Evolutionary conservation across 495 filamentous ascomycete species (phyloP).

Genomic region (Chaetomium fimeti): DNA sequence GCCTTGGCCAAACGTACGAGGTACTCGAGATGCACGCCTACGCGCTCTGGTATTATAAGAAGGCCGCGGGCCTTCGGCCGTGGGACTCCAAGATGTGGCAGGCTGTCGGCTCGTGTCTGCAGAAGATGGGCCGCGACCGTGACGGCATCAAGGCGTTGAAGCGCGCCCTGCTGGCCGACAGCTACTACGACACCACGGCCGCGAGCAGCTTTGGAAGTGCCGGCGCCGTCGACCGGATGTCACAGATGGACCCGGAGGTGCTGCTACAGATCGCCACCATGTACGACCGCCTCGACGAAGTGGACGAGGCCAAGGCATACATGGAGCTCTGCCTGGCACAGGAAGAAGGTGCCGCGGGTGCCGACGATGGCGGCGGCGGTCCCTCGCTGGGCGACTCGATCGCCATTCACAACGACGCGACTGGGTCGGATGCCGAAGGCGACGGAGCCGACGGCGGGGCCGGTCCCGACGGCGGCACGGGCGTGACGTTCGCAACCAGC

Average conservation of each 20-base stretch:
- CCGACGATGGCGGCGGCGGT: constrained; percentile 29
- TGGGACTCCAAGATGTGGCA: constrained; percentile 99
- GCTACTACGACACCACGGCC: constrained; percentile 64
- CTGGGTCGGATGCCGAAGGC: constrained; percentile 50
- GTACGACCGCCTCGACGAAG: constrained; percentile 74
- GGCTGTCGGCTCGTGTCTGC: constrained; percentile 86
- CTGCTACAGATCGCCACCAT: constrained; percentile 85
- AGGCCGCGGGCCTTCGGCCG: constrained; percentile 82
- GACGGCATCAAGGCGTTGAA: constrained; percentile 95
- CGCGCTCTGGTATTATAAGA: constrained; percentile 95
- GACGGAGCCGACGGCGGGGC: constrained; percentile 37
- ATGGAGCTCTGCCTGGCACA: constrained; percentile 95
- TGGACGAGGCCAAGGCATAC: constrained; percentile 78
- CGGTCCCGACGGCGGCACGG: constrained; percentile 56
- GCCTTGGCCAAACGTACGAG: constrained; percentile 95
- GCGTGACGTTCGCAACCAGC: constrained; percentile 83
- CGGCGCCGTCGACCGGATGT: constrained; percentile 36
- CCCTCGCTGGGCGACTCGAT: constrained; percentile 49
- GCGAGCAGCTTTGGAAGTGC: constrained; percentile 49
- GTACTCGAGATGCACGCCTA: constrained; percentile 97
- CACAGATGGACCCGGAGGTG: constrained; percentile 83
- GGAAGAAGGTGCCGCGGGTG: constrained; percentile 60
- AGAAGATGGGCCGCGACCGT: constrained; percentile 74
- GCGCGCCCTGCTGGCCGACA: constrained; percentile 79
- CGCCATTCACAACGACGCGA: constrained; percentile 46